Percentiles rank a stretch among this genome's conserved stretches.
Conservation (phyloP, 2,329 filamentous ascomycete genomes). For the Penicillium crustosum region DNA sequence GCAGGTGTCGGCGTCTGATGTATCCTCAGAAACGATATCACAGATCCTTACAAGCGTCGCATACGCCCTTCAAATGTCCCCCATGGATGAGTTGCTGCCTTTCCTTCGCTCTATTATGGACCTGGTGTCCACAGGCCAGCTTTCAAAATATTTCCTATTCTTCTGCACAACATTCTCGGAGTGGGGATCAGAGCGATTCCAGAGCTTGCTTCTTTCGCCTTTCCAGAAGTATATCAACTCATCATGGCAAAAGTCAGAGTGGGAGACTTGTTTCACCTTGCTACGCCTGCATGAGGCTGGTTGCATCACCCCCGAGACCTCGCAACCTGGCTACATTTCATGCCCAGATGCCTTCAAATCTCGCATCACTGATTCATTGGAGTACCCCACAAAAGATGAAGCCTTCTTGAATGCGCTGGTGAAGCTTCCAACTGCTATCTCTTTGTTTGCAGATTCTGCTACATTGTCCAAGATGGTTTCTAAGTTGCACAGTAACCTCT, state of each 20-base stretch:
- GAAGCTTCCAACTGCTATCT: constrained; percentile 61
- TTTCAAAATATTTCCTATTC: constrained; percentile 72
- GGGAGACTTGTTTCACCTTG: constrained; percentile 67
- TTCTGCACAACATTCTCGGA: constrained; percentile 83
- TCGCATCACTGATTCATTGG: constrained; percentile 69
- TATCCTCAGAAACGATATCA: constrained; percentile 30
- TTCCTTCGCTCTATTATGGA: constrained; percentile 66
- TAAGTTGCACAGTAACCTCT: constrained; percentile 64
- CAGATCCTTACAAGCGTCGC: constrained; percentile 52
- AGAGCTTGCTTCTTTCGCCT: constrained; percentile 72
- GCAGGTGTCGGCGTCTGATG: constrained; percentile 27
- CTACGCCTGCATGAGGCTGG: constrained; percentile 56
- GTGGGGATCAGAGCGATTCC: constrained; percentile 71
- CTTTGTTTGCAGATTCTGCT: constrained; percentile 59
- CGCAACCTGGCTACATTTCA: constrained; percentile 39
- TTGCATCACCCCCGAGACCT: constrained; percentile 54
- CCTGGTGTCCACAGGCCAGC: constrained; percentile 61
- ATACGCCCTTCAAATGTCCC: constrained; percentile 71
- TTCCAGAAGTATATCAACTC: constrained; percentile 81
- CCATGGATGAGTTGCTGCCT: constrained; percentile 75
- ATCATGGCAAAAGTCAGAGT: constrained; percentile 69
- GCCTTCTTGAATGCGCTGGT: constrained; percentile 68
- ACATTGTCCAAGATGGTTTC: constrained; percentile 66
- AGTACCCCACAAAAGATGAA: constrained; percentile 56
- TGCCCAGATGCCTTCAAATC: constrained; percentile 62